Evolutionary conservation across 345 rosid species (phyloP).

Genomic region (Gossypium mustelinum): DNA sequence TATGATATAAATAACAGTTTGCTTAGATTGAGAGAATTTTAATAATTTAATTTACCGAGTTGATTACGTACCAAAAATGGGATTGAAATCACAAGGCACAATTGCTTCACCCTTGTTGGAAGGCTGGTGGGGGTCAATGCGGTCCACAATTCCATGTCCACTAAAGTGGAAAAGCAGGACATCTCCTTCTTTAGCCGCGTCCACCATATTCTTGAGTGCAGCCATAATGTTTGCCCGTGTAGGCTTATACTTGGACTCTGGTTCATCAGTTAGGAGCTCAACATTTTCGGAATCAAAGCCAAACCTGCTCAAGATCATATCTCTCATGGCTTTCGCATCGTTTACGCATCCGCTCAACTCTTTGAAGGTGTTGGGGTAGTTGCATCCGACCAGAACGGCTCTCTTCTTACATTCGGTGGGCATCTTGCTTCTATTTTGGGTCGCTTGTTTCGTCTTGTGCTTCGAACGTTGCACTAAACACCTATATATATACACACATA

Average conservation of each 20-base stretch:
- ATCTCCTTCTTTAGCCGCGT: conserved; percentile 46
- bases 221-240: conserved; percentile 63
- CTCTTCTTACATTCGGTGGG: too few species aligned
- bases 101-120: conserved; percentile 63
- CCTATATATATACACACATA: too few species aligned
- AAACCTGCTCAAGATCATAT: conserved; percentile 35
- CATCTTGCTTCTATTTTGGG: too few species aligned
- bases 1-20: too few species aligned
- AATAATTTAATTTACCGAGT: too few species aligned
- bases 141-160: conserved; percentile 46
- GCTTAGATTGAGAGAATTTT: too few species aligned
- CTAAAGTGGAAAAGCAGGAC: conserved; percentile 39
- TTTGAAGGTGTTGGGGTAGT: conserved; percentile 22
- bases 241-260: conserved; percentile 43
- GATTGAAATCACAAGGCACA: conserved; percentile 81
- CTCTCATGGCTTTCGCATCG: conserved; percentile 48
- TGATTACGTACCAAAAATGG: conserved; percentile 21
- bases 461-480: too few species aligned
- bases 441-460: too few species aligned
- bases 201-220: conserved; percentile 10
- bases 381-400: too few species aligned
- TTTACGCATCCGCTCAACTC: conserved; percentile 77
- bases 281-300: conserved; percentile 41
- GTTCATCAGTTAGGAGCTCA: conserved; percentile 53
- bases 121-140: conserved; percentile 32